Evolutionary conservation across 2,329 filamentous ascomycete genomes (phyloP).

Genomic region (Pseudocercospora fuligena): DNA sequence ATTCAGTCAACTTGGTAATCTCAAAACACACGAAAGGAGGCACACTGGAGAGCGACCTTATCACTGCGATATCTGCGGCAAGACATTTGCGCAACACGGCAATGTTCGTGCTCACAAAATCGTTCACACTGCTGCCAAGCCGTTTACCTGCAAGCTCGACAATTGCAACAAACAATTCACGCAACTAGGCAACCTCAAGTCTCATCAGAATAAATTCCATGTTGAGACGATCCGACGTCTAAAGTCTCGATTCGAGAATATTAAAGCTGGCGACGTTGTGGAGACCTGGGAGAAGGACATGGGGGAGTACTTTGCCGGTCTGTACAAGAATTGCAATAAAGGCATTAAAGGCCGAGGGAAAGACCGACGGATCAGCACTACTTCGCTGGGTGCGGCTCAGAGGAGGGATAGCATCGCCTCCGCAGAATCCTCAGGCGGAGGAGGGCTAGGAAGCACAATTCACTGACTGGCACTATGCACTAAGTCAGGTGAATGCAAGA

Average conservation of each 20-base stretch:
- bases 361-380: constrained; percentile 67
- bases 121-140: constrained; percentile 77
- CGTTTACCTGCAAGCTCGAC: constrained; percentile 80
- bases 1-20: constrained; percentile 89
- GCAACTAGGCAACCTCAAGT: constrained; percentile 91
- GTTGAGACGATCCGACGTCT: constrained; percentile 71
- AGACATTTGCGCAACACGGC: constrained; percentile 81
- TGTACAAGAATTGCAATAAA: constrained; percentile 99
- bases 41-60: constrained; percentile 90
- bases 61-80: constrained; percentile 77
- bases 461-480: neutral
- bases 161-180: constrained; percentile 87
- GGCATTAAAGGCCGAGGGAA: constrained; percentile 96
- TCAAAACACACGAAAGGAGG: constrained; percentile 87
- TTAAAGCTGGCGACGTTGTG: constrained; percentile 67
- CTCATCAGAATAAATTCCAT: constrained; percentile 95
- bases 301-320: constrained; percentile 78
- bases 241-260: constrained; percentile 70
- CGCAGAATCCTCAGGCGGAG: constrained; percentile 16
- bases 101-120: constrained; percentile 84
- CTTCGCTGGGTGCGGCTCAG: constrained; percentile 7
- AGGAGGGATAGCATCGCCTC: constrained; percentile 32
- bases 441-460: neutral
- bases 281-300: constrained; percentile 73
- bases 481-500: neutral